phyloP scores from a whole-genome alignment of 768 basidiomycete species.

The Leccinum rimulosum region DNA sequence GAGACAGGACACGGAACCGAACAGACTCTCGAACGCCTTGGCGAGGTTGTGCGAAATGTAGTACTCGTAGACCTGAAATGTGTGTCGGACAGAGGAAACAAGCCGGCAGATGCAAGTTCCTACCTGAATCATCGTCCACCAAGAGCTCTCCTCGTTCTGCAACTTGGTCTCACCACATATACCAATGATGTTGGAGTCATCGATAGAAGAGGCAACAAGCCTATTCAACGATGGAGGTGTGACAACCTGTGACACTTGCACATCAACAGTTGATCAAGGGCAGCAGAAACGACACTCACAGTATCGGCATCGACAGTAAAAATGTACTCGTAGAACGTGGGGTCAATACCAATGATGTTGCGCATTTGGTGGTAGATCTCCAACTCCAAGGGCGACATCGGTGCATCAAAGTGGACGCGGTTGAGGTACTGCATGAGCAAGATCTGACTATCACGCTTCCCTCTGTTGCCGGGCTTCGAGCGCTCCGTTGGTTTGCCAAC shows the following conservation, averaged over 20 bases:
- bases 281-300: slow-evolving; percentile 30
- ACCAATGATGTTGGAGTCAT: slow-evolving; percentile 63
- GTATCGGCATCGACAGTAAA: slow-evolving; percentile 73
- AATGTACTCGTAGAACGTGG: slow-evolving; percentile 74
- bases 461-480: slow-evolving; percentile 62
- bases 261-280: slow-evolving; percentile 12
- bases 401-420: slow-evolving; percentile 63
- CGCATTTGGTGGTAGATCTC: slow-evolving; percentile 77
- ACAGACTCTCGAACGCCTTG: slow-evolving; percentile 67
- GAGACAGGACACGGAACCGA: slow-evolving; percentile 71
- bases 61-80: slow-evolving; percentile 58
- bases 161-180: slow-evolving; percentile 70
- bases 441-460: slow-evolving; percentile 69
- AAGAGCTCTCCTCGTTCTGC: slow-evolving; percentile 64
- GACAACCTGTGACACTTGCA: slow-evolving; percentile 43
- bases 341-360: slow-evolving; percentile 70
- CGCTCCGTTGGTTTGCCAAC: slow-evolving; percentile 68
- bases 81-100: slow-evolving; percentile 3
- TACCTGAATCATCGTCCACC: slow-evolving; percentile 80
- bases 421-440: slow-evolving; percentile 66
- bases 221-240: slow-evolving; percentile 66
- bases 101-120: slow-evolving; percentile 1
- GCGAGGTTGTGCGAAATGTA: slow-evolving; percentile 66
- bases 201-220: slow-evolving; percentile 57
- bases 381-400: slow-evolving; percentile 64